Percentiles rank a stretch among this genome's conserved stretches.
Conservation (phyloP, 345 rosid species). For the Citrus sp. region DNA sequence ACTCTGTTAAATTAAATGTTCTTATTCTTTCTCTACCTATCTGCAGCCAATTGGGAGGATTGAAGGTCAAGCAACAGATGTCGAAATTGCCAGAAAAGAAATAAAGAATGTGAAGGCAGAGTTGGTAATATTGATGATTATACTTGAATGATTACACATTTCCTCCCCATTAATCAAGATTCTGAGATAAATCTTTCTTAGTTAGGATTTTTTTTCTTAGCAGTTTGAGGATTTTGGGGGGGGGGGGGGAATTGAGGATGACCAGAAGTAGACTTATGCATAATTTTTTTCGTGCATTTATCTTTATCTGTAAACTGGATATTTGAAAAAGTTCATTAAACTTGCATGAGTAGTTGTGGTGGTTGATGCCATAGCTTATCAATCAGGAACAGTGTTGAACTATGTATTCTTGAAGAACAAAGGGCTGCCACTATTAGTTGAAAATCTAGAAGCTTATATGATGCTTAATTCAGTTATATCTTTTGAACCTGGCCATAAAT, state of each 20-base stretch:
- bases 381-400: neutral
- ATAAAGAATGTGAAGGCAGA: slow-evolving; percentile 62
- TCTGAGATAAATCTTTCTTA: neutral
- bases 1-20: neutral
- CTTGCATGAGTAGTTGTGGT: neutral
- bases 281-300: neutral
- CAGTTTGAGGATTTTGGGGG: neutral
- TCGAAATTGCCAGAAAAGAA: slow-evolving; percentile 75
- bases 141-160: neutral
- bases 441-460: neutral
- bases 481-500: neutral
- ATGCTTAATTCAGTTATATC: neutral
- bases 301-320: neutral
- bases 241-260: neutral
- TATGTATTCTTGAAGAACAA: neutral
- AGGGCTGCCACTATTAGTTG: neutral
- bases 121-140: slow-evolving; percentile 50
- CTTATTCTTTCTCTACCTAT: slow-evolving; percentile 20
- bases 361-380: neutral
- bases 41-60: slow-evolving; percentile 87
- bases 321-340: neutral
- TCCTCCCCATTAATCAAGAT: neutral
- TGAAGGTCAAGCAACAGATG: slow-evolving; percentile 94
- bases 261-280: neutral
- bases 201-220: neutral